phyloP scores from a whole-genome alignment of 2,329 filamentous ascomycete species.

The Scedosporium minutisporum region DNA sequence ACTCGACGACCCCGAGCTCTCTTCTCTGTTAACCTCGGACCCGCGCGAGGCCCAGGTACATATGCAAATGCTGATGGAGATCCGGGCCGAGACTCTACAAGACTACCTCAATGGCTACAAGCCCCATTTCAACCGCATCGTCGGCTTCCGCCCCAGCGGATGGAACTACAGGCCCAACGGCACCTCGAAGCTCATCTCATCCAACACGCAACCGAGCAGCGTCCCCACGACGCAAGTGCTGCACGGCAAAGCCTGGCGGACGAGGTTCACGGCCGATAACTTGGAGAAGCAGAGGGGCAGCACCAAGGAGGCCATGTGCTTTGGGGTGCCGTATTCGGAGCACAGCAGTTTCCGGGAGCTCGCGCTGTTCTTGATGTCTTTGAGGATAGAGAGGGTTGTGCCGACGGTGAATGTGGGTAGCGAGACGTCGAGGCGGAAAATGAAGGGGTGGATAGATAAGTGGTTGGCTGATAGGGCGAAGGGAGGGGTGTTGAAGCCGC shows the following conservation, averaged over 20 bases:
- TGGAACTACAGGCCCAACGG: conserved; percentile 77
- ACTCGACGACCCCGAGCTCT: conserved; percentile 76
- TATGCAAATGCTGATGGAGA: conserved; percentile 94
- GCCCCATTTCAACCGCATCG: conserved; percentile 73
- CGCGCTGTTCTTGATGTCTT: conserved; percentile 80
- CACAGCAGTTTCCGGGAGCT: conserved; percentile 92
- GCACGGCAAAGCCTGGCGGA: conserved; percentile 61
- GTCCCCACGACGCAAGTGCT: conserved; percentile 42
- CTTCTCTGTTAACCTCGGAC: conserved; percentile 65
- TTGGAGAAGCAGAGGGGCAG: conserved; percentile 76
- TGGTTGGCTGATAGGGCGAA: conserved; percentile 50
- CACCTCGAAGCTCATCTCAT: conserved; percentile 38
- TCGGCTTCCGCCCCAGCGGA: conserved; percentile 85
- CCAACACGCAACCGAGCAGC: conserved; percentile 37
- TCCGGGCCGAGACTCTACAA: conserved; percentile 79
- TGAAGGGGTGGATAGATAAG: conserved; percentile 56
- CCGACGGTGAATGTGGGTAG: conserved; percentile 81
- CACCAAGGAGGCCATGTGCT: conserved; percentile 73
- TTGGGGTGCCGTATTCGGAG: conserved; percentile 91
- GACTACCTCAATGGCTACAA: conserved; percentile 78
- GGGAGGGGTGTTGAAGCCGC: conserved; percentile 36
- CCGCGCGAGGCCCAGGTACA: conserved; percentile 86
- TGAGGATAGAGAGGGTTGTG: conserved; percentile 81
- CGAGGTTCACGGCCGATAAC: conserved; percentile 60
- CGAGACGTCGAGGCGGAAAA: conserved; percentile 44